Conservation (phyloP, 345 rosid species). For the Kandelia obovata region DNA sequence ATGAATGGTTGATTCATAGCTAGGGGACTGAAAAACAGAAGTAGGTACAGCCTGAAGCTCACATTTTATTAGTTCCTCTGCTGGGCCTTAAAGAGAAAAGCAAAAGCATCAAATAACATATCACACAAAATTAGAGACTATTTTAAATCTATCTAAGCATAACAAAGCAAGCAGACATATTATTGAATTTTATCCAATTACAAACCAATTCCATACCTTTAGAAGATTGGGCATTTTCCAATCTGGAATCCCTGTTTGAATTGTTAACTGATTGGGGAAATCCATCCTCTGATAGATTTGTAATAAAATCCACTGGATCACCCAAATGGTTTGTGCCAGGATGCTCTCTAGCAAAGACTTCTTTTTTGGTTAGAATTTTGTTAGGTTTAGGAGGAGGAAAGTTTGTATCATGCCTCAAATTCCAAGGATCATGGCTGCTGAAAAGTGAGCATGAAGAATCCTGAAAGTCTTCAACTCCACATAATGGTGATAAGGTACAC, state of each 20-base stretch:
- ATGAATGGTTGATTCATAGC: slow-evolving; percentile 23
- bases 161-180: background rate
- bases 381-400: slow-evolving; percentile 59
- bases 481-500: slow-evolving; percentile 25
- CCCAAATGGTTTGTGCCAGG: slow-evolving; percentile 30
- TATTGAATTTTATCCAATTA: background rate
- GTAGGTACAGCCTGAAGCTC: slow-evolving; percentile 67
- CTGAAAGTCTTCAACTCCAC: slow-evolving; percentile 29
- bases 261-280: slow-evolving; percentile 24
- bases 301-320: slow-evolving; percentile 26
- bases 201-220: slow-evolving; percentile 49
- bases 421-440: slow-evolving; percentile 70
- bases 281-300: slow-evolving; percentile 33
- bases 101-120: slow-evolving; percentile 12
- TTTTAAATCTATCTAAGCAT: background rate
- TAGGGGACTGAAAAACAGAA: slow-evolving; percentile 45
- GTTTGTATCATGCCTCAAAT: slow-evolving; percentile 41
- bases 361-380: slow-evolving; percentile 45
- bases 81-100: slow-evolving; percentile 29
- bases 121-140: background rate
- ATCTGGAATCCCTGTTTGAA: slow-evolving; percentile 28
- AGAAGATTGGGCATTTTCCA: slow-evolving; percentile 33
- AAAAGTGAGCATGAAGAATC: slow-evolving; percentile 58
- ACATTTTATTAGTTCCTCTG: slow-evolving; percentile 54
- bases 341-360: slow-evolving; percentile 38